These are phyloP conservation scores for Trichoderma pleuroti DNA, from an alignment of 2,329 filamentous ascomycete species.

Conservation along the genomic window DNA sequence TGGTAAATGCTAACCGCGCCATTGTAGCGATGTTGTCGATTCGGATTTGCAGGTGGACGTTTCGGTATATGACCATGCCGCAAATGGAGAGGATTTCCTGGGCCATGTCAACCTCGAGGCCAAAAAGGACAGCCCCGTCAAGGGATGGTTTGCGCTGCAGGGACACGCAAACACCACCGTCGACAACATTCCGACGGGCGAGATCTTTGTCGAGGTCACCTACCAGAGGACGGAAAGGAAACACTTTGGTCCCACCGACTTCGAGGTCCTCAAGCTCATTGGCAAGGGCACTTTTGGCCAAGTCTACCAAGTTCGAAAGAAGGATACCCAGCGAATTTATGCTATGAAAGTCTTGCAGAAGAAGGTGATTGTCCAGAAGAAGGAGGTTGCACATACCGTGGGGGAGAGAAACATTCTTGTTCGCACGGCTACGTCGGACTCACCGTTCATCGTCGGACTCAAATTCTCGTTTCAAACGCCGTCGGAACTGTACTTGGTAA, in stretches of 20 bases:
- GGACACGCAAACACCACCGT: constrained; percentile 67
- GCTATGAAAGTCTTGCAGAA: constrained; percentile 99
- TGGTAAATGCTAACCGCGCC: background rate
- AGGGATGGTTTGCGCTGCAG: constrained; percentile 81
- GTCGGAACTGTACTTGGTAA: constrained; percentile 95
- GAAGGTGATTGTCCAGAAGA: constrained; percentile 99
- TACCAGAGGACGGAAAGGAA: constrained; percentile 88
- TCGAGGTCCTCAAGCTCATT: constrained; percentile 92
- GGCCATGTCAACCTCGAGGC: constrained; percentile 82
- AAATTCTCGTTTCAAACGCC: constrained; percentile 99
- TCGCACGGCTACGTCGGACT: constrained; percentile 90
- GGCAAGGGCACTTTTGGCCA: constrained; percentile 98
- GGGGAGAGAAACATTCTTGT: constrained; percentile 97
- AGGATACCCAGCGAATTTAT: constrained; percentile 92
- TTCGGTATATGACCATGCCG: constrained; percentile 82
- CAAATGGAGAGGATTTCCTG: constrained; percentile 82
- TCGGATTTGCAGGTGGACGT: constrained; percentile 87
- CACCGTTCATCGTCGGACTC: constrained; percentile 93
- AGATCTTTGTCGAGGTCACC: constrained; percentile 80
- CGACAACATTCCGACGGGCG: constrained; percentile 76
- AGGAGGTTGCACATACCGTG: constrained; percentile 95
- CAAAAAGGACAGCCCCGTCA: constrained; percentile 64
- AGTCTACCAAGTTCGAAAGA: constrained; percentile 97
- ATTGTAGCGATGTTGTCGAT: constrained; percentile 79
- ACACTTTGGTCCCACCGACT: constrained; percentile 91